A percentile compares a stretch with the other conserved stretches of the same genome.
Conservation (phyloP, 2,329 filamentous ascomycete genomes). For the Massarina eburnea region DNA sequence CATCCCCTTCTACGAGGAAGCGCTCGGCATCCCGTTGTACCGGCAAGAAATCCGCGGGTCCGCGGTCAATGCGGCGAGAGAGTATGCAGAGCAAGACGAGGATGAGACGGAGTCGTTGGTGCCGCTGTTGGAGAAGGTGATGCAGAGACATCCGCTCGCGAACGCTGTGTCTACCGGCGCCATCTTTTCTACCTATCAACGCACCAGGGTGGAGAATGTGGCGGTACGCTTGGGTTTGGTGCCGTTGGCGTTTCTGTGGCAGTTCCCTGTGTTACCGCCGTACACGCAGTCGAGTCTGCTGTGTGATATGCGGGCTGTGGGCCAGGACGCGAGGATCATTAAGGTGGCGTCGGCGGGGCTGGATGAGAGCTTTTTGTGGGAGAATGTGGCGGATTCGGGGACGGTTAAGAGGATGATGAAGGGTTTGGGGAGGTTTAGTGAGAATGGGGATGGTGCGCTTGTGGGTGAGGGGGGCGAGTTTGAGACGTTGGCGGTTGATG, state of each 20-base stretch:
- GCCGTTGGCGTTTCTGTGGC: conserved; percentile 88
- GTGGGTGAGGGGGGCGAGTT: conserved; percentile 95
- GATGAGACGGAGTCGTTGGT: conserved; percentile 92
- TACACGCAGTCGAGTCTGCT: conserved; percentile 59
- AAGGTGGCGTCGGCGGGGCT: conserved; percentile 93
- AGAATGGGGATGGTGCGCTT: conserved; percentile 66
- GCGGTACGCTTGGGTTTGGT: conserved; percentile 79
- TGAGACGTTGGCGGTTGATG: conserved; percentile 86
- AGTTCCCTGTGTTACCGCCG: conserved; percentile 74
- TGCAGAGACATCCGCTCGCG: conserved; percentile 70
- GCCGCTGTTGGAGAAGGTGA: conserved; percentile 69
- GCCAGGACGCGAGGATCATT: conserved; percentile 86
- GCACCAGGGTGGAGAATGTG: conserved; percentile 91
- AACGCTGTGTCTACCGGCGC: conserved; percentile 90
- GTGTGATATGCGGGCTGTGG: conserved; percentile 75
- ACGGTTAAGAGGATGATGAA: conserved; percentile 53
- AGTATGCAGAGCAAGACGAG: conserved; percentile 57
- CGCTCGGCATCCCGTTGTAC: conserved; percentile 81
- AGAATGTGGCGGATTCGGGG: conserved; percentile 65
- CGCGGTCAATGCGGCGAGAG: conserved; percentile 69
- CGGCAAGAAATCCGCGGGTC: conserved; percentile 73
- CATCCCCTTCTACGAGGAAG: conserved; percentile 79
- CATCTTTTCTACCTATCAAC: conserved; percentile 92
- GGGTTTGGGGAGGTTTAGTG: conserved; percentile 68
- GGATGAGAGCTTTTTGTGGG: conserved; percentile 78